Percentiles rank a stretch among this genome's conserved stretches.
phyloP scores from a whole-genome alignment of 768 basidiomycete species.

The Termitomyces sp. region DNA sequence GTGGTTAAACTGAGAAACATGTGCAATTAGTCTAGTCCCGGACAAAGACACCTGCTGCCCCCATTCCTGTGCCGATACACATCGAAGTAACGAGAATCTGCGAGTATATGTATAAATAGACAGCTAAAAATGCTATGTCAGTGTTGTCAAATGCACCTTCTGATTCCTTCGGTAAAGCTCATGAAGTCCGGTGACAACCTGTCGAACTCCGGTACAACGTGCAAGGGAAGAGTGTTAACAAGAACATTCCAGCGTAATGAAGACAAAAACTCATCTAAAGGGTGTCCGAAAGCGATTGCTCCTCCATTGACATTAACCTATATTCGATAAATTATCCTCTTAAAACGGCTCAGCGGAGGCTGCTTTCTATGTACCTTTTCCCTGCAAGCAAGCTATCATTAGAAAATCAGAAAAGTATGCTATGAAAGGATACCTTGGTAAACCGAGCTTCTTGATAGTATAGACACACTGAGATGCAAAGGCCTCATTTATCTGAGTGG shows the following conservation, averaged over 20 bases:
- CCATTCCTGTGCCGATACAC: constrained; percentile 92
- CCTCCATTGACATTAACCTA: constrained; percentile 89
- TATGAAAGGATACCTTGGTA: constrained; percentile 36
- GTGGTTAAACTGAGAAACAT: background rate
- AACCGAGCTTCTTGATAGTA: constrained; percentile 58
- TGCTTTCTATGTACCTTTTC: constrained; percentile 29
- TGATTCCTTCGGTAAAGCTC: constrained; percentile 66
- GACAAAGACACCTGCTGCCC: constrained; percentile 77
- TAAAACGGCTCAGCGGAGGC: background rate
- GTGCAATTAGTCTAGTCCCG: constrained; percentile 47
- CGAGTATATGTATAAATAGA: background rate
- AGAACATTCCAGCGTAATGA: background rate
- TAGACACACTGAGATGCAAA: constrained; percentile 86
- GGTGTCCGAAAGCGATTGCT: constrained; percentile 84
- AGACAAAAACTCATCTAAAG: constrained; percentile 59
- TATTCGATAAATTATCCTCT: background rate
- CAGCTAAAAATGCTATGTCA: background rate
- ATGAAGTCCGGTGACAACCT: constrained; percentile 80
- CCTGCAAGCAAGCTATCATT: constrained; percentile 18
- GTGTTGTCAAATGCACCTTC: constrained; percentile 43
- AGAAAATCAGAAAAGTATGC: background rate
- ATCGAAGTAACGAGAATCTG: constrained; percentile 84
- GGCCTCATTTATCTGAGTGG: constrained; percentile 79
- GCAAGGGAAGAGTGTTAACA: constrained; percentile 12
- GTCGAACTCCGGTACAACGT: constrained; percentile 84